Conservation (phyloP, 768 basidiomycete genomes). For the Trametes maxima region DNA sequence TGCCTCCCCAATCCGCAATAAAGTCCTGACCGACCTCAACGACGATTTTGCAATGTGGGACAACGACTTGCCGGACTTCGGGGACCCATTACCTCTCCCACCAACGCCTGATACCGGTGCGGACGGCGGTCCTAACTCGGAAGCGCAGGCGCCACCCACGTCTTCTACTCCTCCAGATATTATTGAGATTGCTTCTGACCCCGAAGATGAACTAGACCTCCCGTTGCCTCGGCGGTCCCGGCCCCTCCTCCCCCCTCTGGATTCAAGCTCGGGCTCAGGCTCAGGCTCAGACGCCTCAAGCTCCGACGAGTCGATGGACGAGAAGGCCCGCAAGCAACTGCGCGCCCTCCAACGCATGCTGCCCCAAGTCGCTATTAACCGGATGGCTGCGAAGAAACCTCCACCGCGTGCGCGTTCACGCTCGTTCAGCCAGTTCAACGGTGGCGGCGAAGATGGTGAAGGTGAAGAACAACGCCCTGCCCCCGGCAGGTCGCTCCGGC, state of each 20-base stretch:
- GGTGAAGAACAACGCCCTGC: conserved; percentile 40
- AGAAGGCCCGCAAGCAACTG: conserved; percentile 38
- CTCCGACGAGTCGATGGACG: not conserved
- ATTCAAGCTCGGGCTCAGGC: not conserved
- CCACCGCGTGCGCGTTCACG: not conserved
- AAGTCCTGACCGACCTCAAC: not conserved
- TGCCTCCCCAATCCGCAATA: not conserved
- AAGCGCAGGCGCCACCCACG: not conserved
- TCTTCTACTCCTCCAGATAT: conserved; percentile 6
- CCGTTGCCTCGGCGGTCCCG: not conserved
- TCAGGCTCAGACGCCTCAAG: not conserved
- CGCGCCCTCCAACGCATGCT: conserved; percentile 52
- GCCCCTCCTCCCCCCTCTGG: not conserved
- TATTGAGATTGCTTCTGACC: conserved; percentile 2
- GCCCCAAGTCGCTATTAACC: conserved; percentile 54
- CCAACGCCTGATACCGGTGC: not conserved
- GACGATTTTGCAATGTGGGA: not conserved
- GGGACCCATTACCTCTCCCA: conserved; percentile 17
- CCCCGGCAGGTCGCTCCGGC: conserved; percentile 55
- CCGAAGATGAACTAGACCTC: not conserved
- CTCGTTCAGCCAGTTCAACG: not conserved
- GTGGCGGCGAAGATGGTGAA: not conserved
- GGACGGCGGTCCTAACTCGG: conserved; percentile 5
- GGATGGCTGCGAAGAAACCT: conserved; percentile 31
- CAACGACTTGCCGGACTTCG: not conserved